Base-by-base conservation (phyloP, 2,329 filamentous ascomycete species). In the Colletotrichum orbiculare region DNA sequence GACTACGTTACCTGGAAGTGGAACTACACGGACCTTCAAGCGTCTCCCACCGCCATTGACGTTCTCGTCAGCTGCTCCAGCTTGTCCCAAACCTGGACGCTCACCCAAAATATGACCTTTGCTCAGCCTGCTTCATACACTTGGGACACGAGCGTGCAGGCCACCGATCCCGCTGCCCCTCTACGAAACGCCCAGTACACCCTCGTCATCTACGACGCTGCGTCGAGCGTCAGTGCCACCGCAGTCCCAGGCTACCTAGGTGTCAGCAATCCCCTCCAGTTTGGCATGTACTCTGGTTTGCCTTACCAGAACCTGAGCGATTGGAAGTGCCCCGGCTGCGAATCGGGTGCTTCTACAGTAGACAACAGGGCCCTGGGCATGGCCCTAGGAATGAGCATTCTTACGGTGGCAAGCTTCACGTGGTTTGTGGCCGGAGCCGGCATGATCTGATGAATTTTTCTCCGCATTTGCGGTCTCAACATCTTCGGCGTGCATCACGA, bases 11-110 rank as follows among this genome's bases (percentile, higher is more conserved):
- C 86, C 12, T 87, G 85, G 75, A 82, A 77, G 50, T 91, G 87
- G 87, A 90, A 90, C 77, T 90, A 89, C 78, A 90, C 88, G 4
- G 83, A 83, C 48, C 74, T 91, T 37, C 79, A 82, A 60, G 86
- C 78, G 34, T 84, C 80, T 1, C 88, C 88, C 2, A 87, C 85
- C 3, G 87, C 86, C 45, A 72, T 91, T 62, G 86, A 90, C 68
- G 79, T 90, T 12, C 74, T 89, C 62, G 79, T 87, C 39, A 86
- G 84, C 68, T 88, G 85, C 78, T 83, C 83, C 45, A 74, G 74
- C 8, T 84, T 81, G 48, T 75, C 79, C 17, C 79, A 81, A 66
- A 83, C 86, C 2, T 90, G 85, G 79, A 90, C 87, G 13, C 78
- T 91, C 48, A 87, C 87, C 3, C 78, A 81, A 72, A 90, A 90